These are phyloP conservation scores for Phytophthora pisi DNA, from an alignment of 352 stramenopile genomes.

Conservation along the genomic window DNA sequence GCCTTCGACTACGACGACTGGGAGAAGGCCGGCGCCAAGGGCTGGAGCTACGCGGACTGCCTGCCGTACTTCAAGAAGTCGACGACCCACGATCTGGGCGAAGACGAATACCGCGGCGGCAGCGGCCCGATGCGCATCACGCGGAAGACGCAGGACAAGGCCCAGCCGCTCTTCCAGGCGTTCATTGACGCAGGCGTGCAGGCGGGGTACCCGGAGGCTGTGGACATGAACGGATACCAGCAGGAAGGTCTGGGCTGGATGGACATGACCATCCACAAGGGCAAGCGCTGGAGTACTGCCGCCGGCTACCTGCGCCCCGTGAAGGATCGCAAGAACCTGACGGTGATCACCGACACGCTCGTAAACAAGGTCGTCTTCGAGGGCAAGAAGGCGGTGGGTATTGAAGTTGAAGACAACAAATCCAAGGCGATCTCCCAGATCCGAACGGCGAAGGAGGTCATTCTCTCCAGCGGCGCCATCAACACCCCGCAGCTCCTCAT, in stretches of 20 bases:
- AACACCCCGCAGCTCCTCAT: constrained; percentile 87
- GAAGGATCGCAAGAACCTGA: constrained; percentile 63
- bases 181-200: constrained; percentile 65
- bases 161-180: constrained; percentile 78
- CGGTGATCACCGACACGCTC: constrained; percentile 72
- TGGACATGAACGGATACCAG: constrained; percentile 88
- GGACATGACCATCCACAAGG: constrained; percentile 85
- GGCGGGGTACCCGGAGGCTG: constrained; percentile 64
- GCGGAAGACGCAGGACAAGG: constrained; percentile 53
- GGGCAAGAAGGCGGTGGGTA: constrained; percentile 66
- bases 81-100: constrained; percentile 67
- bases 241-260: constrained; percentile 88
- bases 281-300: constrained; percentile 70
- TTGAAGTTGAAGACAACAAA: constrained; percentile 70
- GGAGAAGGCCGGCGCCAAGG: constrained; percentile 54
- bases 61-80: constrained; percentile 85
- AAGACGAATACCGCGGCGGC: constrained; percentile 70
- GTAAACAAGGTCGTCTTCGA: constrained; percentile 85
- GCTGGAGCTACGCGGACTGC: constrained; percentile 85
- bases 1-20: constrained; percentile 84
- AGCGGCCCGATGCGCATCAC: constrained; percentile 71
- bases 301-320: constrained; percentile 68
- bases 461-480: constrained; percentile 84
- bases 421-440: constrained; percentile 48
- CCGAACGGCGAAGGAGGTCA: constrained; percentile 76